Base-by-base conservation (phyloP, 2,329 filamentous ascomycete genomes). In the Nectriaceae sp. region DNA sequence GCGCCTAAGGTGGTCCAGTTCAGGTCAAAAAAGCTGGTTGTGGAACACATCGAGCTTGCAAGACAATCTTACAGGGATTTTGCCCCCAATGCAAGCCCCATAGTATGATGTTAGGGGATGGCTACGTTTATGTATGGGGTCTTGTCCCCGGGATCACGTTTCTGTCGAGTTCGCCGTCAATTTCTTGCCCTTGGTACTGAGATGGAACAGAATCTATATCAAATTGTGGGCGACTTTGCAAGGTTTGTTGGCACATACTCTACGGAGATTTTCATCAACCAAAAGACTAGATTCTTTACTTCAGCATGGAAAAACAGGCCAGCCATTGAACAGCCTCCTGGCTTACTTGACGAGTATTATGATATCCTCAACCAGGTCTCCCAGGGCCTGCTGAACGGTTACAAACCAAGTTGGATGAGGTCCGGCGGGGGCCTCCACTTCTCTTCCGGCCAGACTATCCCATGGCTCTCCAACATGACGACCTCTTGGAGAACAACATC, bases 401-500 rank as follows among this genome's bases (percentile, higher is more conserved):
- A n/a, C 50, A 55, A 16, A 3, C 16, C 2, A 55, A 40, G 20
- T 13, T 57, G 11, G 46, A 59, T 18, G 26, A 44, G 37, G 37
- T 57, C n/a, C n/a, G 45, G 1, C 26, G 44, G 19, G 33, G 21
- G 5, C 54, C 61, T n/a, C 48, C 48, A 10, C 29, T 47, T 13
- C 55, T 65, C 29, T 59, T 61, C 38, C 37, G 24, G 8, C 19
- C 36, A 5, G 47, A 44, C 11, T 55, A 44, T 33, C 60, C 62
- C 1, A 45, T 61, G 20, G 56, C 55, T n/a, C 36, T 64, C 24
- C 60, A 56, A 11, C 59, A 67, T 42, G 50, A 45, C 41, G 62
- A 68, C 44, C 53, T 68, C 21, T 47, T 53, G 20, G 60, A 65
- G 54, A 64, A 59, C 42, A 67, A 69, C 44, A 57, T 66, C 21